Percentiles rank a stretch among this genome's conserved stretches.
Evolutionary conservation across 2,329 filamentous ascomycete species (phyloP).

Genomic region (Elsinoe necatrix): DNA sequence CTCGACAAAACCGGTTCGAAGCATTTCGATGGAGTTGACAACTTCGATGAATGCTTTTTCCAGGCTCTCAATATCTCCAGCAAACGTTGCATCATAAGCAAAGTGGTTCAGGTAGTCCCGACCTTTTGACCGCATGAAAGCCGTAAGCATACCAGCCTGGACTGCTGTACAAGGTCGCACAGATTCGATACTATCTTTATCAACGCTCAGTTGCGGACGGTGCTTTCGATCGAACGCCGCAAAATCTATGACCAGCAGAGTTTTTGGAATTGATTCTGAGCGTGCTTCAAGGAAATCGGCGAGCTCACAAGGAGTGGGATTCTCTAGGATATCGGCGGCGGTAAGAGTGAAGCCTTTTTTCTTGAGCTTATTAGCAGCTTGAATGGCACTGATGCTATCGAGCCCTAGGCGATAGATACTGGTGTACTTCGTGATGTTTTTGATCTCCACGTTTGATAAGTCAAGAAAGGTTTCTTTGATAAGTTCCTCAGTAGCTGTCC

Average conservation of each 20-base stretch:
- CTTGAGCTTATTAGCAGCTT: conserved; percentile 62
- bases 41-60: conserved; percentile 52
- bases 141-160: conserved; percentile 70
- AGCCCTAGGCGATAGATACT: conserved; percentile 84
- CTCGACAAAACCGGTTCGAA: conserved; percentile 65
- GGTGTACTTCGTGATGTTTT: conserved; percentile 50
- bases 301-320: conserved; percentile 30
- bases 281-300: conserved; percentile 22
- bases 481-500: conserved; percentile 44
- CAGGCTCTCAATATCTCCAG: conserved; percentile 37
- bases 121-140: conserved; percentile 61
- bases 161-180: conserved; percentile 70
- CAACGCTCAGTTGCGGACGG: conserved; percentile 27
- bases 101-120: conserved; percentile 68
- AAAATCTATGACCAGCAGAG: conserved; percentile 38
- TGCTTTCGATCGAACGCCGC: conserved; percentile 42
- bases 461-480: conserved; percentile 51
- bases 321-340: conserved; percentile 65
- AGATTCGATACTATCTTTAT: conserved; percentile 40
- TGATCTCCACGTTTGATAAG: conserved; percentile 46
- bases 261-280: conserved; percentile 15
- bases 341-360: conserved; percentile 50
- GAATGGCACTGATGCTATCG: conserved; percentile 79
- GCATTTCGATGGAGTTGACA: conserved; percentile 54
- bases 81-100: conserved; percentile 42